Percentiles rank a stretch among this genome's conserved stretches.
These are phyloP conservation scores for Knoxia roxburghii DNA, from an alignment of 257 asterid genomes.

Conservation along the genomic window DNA sequence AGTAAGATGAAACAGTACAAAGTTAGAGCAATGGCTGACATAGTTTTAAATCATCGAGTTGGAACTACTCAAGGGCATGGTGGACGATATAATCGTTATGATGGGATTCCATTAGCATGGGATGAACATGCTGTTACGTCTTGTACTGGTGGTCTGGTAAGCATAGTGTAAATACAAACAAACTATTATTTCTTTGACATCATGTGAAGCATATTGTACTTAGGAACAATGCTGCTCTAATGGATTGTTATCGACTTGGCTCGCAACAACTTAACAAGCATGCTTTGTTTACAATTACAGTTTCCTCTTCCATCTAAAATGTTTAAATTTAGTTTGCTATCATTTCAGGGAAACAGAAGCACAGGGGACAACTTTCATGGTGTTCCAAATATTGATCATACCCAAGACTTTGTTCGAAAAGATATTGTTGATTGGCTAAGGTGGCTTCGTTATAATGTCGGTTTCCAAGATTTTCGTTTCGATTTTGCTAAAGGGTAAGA, in stretches of 20 bases:
- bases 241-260: not conserved
- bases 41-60: conserved; percentile 90
- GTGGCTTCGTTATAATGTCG: conserved; percentile 65
- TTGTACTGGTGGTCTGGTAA: conserved; percentile 93
- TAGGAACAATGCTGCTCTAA: not conserved
- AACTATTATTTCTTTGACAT: not conserved
- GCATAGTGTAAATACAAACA: conserved; percentile 1
- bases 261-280: not conserved
- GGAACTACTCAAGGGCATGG: conserved; percentile 86
- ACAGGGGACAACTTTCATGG: conserved; percentile 91
- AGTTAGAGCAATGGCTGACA: conserved; percentile 93
- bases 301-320: not conserved
- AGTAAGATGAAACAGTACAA: conserved; percentile 76
- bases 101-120: conserved; percentile 89
- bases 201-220: not conserved
- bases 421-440: conserved; percentile 72
- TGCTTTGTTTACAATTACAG: not conserved
- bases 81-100: conserved; percentile 90
- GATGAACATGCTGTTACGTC: conserved; percentile 85
- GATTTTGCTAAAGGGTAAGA: conserved; percentile 90
- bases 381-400: conserved; percentile 87
- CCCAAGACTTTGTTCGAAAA: conserved; percentile 74
- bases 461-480: conserved; percentile 96
- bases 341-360: conserved; percentile 69
- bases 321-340: conserved; percentile 3